Percentiles rank a stretch among this genome's conserved stretches.
Evolutionary conservation across 768 basidiomycete species (phyloP).

Genomic region (Nidula microcarpa): DNA sequence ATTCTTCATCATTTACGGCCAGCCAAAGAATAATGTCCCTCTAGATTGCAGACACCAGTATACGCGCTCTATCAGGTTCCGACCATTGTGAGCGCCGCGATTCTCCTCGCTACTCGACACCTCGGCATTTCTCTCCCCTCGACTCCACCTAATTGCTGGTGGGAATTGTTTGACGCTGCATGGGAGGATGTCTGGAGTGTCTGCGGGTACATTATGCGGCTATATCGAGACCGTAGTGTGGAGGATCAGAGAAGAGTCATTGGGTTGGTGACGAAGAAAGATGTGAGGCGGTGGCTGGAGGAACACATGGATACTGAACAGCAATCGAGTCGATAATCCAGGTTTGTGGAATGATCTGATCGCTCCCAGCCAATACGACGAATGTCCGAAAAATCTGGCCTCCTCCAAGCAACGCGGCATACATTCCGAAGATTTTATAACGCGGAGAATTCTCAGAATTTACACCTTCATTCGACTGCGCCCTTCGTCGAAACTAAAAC

Average conservation of each 20-base stretch:
- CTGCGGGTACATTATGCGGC: conserved; percentile 78
- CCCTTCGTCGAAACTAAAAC: no score
- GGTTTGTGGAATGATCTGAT: no score
- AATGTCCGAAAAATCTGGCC: no score
- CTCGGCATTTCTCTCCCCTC: conserved; percentile 74
- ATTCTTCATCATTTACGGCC: neutral
- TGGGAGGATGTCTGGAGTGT: conserved; percentile 89
- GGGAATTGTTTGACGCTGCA: conserved; percentile 88
- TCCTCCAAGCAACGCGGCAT: no score
- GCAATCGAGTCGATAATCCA: neutral
- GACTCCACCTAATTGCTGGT: conserved; percentile 76
- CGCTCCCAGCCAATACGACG: no score
- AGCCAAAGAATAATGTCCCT: neutral
- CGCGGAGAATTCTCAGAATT: no score
- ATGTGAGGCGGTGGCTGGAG: conserved; percentile 81
- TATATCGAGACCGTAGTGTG: conserved; percentile 61
- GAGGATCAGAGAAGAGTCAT: conserved; percentile 42
- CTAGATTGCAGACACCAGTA: conserved; percentile 90
- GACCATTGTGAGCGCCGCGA: conserved; percentile 86
- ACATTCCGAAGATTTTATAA: no score
- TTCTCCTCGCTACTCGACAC: conserved; percentile 75
- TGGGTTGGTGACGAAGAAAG: conserved; percentile 71
- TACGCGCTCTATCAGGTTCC: conserved; percentile 89
- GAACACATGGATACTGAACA: conserved; percentile 22
- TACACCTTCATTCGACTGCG: no score